Evolutionary conservation across 768 basidiomycete species (phyloP).

Genomic region (Termitomyces sp.): DNA sequence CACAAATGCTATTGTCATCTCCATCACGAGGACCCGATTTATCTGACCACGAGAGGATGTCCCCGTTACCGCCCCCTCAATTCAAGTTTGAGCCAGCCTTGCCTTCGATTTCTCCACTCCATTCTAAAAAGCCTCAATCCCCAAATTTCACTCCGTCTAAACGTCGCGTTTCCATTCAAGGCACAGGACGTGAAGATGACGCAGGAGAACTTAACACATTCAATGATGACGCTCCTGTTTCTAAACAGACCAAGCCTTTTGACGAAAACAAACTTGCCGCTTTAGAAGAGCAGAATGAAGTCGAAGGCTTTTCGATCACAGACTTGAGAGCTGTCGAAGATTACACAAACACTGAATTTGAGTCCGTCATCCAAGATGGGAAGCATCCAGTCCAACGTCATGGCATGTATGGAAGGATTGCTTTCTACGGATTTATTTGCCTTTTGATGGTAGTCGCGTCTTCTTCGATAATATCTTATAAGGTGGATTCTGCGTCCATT

Average conservation of each 20-base stretch:
- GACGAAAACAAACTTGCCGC: constrained; percentile 3
- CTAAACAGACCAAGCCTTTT: constrained; percentile 1
- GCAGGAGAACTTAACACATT: constrained; percentile 20
- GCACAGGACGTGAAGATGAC: constrained; percentile 18
- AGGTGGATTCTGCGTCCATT: constrained; percentile 60
- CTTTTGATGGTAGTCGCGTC: constrained; percentile 26
- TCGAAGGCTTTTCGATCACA: constrained; percentile 10
- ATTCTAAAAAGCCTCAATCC: constrained; percentile 13
- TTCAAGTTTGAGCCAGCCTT: constrained; percentile 53
- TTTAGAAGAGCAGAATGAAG: constrained; percentile 5
- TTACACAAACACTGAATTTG: constrained; percentile 25
- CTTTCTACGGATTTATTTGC: constrained; percentile 25
- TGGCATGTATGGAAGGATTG: background rate
- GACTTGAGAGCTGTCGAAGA: constrained; percentile 4
- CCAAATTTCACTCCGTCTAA: background rate
- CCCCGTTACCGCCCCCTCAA: constrained; percentile 41
- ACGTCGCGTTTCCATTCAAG: constrained; percentile 3
- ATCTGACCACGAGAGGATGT: constrained; percentile 10
- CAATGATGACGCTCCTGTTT: background rate
- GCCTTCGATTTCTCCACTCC: constrained; percentile 24
- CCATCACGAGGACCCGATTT: constrained; percentile 29
- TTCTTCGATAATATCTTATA: constrained; percentile 43
- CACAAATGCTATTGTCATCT: constrained; percentile 40
- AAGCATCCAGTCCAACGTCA: background rate
- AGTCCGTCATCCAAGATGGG: constrained; percentile 18